Conservation (phyloP, 2,329 filamentous ascomycete genomes). For the Macroventuria anomochaeta region DNA sequence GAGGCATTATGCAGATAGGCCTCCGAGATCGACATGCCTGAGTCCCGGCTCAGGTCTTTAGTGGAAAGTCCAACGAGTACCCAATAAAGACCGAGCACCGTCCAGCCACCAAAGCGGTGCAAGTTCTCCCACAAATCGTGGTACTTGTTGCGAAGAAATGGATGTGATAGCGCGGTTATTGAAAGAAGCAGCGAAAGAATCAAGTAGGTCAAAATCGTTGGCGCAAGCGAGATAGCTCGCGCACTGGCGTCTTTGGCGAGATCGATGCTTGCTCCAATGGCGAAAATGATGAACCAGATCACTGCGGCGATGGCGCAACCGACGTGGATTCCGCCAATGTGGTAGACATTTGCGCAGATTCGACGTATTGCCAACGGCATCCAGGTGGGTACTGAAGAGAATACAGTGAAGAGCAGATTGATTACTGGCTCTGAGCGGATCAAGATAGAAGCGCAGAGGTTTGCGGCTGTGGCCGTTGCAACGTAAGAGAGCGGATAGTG, state of each 20-base stretch:
- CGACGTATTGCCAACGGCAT: conserved; percentile 42
- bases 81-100: conserved; percentile 47
- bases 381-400: conserved; percentile 43
- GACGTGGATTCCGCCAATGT: conserved; percentile 49
- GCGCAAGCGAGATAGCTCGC: conserved; percentile 31
- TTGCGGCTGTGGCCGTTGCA: conserved; percentile 48
- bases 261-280: conserved; percentile 44
- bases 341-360: conserved; percentile 44
- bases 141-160: conserved; percentile 38
- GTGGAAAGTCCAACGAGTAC: conserved; percentile 36
- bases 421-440: conserved; percentile 49
- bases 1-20: conserved; percentile 36
- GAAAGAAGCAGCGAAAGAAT: conserved; percentile 38
- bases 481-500: conserved; percentile 35
- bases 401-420: conserved; percentile 45
- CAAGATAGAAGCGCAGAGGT: conserved; percentile 43
- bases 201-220: conserved; percentile 42
- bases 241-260: conserved; percentile 31
- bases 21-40: conserved; percentile 42
- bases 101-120: conserved; percentile 50
- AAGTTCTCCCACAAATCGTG: conserved; percentile 47
- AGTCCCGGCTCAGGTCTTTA: conserved; percentile 30
- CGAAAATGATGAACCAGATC: conserved; percentile 56
- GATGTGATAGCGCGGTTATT: conserved; percentile 42
- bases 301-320: conserved; percentile 45